These are phyloP conservation scores for Clonostachys byssicola DNA, from an alignment of 2,329 filamentous ascomycete genomes.

Conservation along the genomic window DNA sequence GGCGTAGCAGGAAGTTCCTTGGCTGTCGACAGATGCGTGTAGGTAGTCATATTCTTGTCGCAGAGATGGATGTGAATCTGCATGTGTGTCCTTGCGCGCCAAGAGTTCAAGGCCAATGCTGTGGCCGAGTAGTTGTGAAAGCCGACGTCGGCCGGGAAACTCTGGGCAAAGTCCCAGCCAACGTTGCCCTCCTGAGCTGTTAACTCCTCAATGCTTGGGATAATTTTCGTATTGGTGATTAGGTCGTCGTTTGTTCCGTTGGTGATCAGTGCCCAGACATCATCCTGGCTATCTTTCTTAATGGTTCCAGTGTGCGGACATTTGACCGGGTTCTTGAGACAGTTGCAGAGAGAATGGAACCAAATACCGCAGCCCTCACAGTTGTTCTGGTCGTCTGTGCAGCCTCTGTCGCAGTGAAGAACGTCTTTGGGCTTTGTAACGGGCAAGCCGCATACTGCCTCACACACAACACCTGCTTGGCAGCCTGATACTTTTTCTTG, in stretches of 20 bases:
- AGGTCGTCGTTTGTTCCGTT: background rate
- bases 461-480: no score
- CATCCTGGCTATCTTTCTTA: background rate
- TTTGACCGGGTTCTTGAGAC: conserved; percentile 1
- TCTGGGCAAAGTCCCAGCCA: background rate
- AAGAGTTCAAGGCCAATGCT: conserved; percentile 7
- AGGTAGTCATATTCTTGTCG: conserved; percentile 1
- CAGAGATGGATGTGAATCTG: conserved; percentile 10
- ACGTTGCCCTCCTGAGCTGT: background rate
- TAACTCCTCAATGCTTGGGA: background rate
- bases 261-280: background rate
- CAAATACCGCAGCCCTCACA: conserved; percentile 6
- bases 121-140: conserved; percentile 1
- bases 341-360: conserved; percentile 6
- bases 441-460: no score
- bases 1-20: background rate
- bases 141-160: no score
- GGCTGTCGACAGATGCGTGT: background rate
- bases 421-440: no score
- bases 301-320: background rate
- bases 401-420: conserved; percentile 8
- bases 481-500: no score
- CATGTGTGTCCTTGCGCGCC: conserved; percentile 4
- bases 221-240: background rate
- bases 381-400: conserved; percentile 7